Base-by-base conservation (phyloP, 202 grass and related monocot species). In the Zoysia matrella region DNA sequence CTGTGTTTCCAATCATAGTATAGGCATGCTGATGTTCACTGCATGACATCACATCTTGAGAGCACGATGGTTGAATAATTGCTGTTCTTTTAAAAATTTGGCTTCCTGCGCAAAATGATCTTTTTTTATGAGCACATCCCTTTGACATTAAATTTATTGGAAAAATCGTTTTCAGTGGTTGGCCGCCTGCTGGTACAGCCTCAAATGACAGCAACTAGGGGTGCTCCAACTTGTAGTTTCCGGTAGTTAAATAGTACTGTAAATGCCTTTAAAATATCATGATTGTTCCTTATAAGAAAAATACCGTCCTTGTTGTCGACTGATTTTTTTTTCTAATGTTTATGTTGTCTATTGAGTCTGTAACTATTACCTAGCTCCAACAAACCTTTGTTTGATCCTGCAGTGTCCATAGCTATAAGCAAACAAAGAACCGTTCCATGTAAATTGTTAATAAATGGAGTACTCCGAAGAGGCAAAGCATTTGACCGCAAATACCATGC, bases 21-120 rank as follows among this genome's bases (percentile, higher is more conserved):
- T 82, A 62, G 43, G 52, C 52, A 1, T 69, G 78, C 65, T 91
- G 86, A 87, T 81, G 80, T 80, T 46, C 36, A 70, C 47, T 49
- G 8, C 36, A 81, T 91, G 86, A 91, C 73, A 82, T 94, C 89
- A 76, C 64, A 46, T 1, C 46, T 84, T 58, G 65, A 66, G 58
- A 78, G 72, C 51, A 65, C 8, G 41, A 86, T 84, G 80, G 72
- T 56, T 91, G 69, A 87, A 78, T 60, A 78, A 74, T 79, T 64
- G 63, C 4, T 10, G 5, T 22, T 81, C 1, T 30, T 65, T 46
- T 45, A 30, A 60, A 56, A 57, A 52, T 1, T 79, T n/a, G 18
- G 0, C 9, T 42, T 55, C 39, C 47, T 72, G n/a, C 51, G 10
- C 46, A 78, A 65, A 30, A 14, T 52, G 1, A n/a, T 81, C 60